Percentiles rank a stretch among this genome's conserved stretches.
phyloP scores from a whole-genome alignment of 192 early-diverging fungal genomes.

The Backusella sp. region DNA sequence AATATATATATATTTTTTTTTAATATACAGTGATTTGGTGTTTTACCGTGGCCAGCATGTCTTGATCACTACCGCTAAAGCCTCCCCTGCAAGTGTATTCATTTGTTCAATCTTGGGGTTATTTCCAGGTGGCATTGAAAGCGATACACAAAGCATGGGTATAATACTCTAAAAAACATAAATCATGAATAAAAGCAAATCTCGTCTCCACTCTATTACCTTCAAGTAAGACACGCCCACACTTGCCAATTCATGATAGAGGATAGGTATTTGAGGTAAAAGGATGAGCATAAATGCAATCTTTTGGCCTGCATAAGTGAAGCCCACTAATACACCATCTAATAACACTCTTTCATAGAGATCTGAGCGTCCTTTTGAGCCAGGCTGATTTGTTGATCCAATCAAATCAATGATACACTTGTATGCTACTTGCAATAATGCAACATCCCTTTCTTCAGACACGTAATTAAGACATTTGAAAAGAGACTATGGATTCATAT shows the following conservation, averaged over 20 bases:
- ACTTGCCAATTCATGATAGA: not conserved
- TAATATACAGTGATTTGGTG: no score
- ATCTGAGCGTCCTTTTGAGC: not conserved
- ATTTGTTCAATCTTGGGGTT: not conserved
- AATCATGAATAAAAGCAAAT: not conserved
- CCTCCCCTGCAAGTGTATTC: not conserved
- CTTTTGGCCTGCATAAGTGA: slow-evolving; percentile 13
- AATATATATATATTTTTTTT: not conserved
- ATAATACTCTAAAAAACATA: not conserved
- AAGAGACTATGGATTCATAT: slow-evolving; percentile 1
- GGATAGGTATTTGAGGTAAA: not conserved
- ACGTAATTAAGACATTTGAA: slow-evolving; percentile 21
- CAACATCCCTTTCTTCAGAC: slow-evolving; percentile 11
- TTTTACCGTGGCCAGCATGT: slow-evolving; percentile 20
- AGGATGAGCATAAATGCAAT: not conserved
- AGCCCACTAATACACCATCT: slow-evolving; percentile 12
- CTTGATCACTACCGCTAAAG: not conserved
- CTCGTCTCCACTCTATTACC: not conserved
- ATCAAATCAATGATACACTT: slow-evolving; percentile 20
- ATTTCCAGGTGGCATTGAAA: not conserved
- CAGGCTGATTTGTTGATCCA: not conserved
- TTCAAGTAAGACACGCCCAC: slow-evolving; percentile 3
- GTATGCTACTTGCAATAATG: slow-evolving; percentile 13
- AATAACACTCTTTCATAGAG: slow-evolving; percentile 16
- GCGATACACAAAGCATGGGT: slow-evolving; percentile 5